Percentiles rank a stretch among this genome's conserved stretches.
These are phyloP conservation scores for Candida sakaeoensis DNA, from an alignment of 805 yeast genomes.

Conservation along the genomic window DNA sequence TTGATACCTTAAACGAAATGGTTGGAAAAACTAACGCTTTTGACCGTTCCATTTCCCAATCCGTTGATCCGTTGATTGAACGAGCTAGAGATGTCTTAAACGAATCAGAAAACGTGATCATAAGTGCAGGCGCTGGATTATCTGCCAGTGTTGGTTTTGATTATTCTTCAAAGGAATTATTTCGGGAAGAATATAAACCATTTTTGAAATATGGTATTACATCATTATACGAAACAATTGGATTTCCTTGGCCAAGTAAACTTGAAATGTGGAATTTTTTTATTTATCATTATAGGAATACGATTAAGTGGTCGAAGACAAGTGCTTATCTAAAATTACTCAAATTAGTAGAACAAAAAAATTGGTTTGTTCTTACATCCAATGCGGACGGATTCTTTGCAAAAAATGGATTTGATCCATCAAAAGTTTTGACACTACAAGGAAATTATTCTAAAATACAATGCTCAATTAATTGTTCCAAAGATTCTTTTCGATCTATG, in stretches of 20 bases:
- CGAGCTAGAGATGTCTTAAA: not conserved
- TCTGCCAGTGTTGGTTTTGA: slow-evolving; percentile 8
- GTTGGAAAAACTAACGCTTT: not conserved
- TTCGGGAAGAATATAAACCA: slow-evolving; percentile 3
- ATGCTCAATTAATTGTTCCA: slow-evolving; percentile 5
- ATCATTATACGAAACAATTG: slow-evolving; percentile 8
- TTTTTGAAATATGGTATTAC: slow-evolving; percentile 4
- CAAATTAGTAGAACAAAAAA: not conserved
- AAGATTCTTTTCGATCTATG: slow-evolving; percentile 3
- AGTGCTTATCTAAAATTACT: slow-evolving; percentile 3
- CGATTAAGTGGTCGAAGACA: slow-evolving; percentile 2
- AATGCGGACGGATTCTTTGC: slow-evolving; percentile 9
- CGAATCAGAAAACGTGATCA: slow-evolving; percentile 2
- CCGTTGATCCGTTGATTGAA: not conserved
- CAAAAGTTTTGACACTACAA: slow-evolving; percentile 5
- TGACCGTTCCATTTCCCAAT: no score
- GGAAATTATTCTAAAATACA: slow-evolving; percentile 7
- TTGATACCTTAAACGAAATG: not conserved
- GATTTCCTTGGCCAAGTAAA: slow-evolving; percentile 5
- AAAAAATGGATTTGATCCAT: slow-evolving; percentile 6
- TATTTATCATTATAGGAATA: slow-evolving; percentile 6
- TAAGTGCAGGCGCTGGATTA: slow-evolving; percentile 9
- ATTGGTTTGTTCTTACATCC: slow-evolving; percentile 4
- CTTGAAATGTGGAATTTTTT: slow-evolving; percentile 6
- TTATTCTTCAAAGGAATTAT: slow-evolving; percentile 5